Base-by-base conservation (phyloP, 108 stramenopile genomes). In the Skeletonema tropicum region DNA sequence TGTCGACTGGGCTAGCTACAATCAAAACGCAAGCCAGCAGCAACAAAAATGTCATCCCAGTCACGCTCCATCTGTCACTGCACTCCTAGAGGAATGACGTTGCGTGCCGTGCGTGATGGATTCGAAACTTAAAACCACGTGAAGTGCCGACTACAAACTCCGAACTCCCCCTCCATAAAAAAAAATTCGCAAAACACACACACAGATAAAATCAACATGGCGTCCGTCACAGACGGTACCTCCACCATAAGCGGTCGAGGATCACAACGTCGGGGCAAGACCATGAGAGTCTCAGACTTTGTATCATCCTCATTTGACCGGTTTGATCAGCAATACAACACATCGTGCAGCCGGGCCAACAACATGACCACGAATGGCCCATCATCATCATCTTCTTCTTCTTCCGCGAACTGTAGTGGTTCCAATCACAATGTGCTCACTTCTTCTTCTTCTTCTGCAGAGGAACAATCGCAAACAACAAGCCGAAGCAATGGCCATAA, bases 231-330 rank as follows among this genome's bases (percentile, higher is more conserved):
- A 11, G 38, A 39, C 15, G 42, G 42, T 4, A 2, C 42, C 42
- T 45, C 42, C 42, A 45, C 14, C 42, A 45, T 39, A 29, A 29
- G 26, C 38, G 38, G 42, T 15, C 42, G 26, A 45, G 42, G 42
- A 45, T 45, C 42, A 3, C 42, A 45, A n/a, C 42, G 42, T 15
- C 42, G 42, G 42, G 33, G 68, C 21, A 57, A 31, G 17, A 73
- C 62, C 48, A 73, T 73, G 62, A 63, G 71, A 31, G 71, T 73
- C n/a, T 33, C 59, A 2, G 71, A 73, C 64, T 73, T 73, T 26
- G 71, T 73, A 21, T 64, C 71, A 9, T 21, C 71, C 7, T 73
- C 71, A 63, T 73, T 73, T 38, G 71, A 61, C 3, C 29, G 62
- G 48, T 73, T 73, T 23, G 71, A 73, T 35, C 48, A 60, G 33